Percentiles rank a stretch among this genome's conserved stretches.
phyloP scores from a whole-genome alignment of 345 rosid species.

The Eucalyptus erythrocorys region DNA sequence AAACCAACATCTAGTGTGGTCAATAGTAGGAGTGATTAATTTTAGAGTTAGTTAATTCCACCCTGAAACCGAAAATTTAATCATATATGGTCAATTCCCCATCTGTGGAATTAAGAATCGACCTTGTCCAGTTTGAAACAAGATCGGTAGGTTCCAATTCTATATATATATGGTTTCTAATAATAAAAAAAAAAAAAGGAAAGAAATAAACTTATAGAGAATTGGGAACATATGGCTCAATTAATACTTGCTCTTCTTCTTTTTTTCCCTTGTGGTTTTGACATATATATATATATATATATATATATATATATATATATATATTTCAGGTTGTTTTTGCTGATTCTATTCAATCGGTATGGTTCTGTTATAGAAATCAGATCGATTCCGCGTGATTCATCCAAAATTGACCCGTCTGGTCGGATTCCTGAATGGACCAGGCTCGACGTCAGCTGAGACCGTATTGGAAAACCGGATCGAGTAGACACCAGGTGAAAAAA shows the following conservation, averaged over 20 bases:
- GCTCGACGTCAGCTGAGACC: not conserved
- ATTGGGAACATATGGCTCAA: no score
- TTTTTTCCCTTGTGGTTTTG: rapidly evolving
- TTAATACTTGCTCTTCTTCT: no score
- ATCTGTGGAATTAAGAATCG: not conserved
- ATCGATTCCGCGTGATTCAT: not conserved
- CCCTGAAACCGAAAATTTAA: not conserved
- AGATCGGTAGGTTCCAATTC: rapidly evolving
- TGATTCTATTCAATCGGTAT: rapidly evolving
- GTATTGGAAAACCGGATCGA: no score
- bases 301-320: no score
- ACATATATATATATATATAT: no score
- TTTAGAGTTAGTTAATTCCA: no score
- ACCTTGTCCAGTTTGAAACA: not conserved
- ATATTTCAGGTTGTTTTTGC: rapidly evolving
- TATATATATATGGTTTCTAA: rapidly evolving
- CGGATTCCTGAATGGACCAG: not conserved
- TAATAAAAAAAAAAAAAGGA: rapidly evolving
- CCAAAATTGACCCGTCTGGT: not conserved
- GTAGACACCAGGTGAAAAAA: not conserved
- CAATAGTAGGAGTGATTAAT: not conserved
- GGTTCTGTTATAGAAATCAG: no score
- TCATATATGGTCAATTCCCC: not conserved
- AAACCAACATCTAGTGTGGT: not conserved
- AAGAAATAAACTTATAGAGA: no score